Percentiles rank a stretch among this genome's conserved stretches.
phyloP scores from a whole-genome alignment of 768 basidiomycete genomes.

The Amanita molliuscula region DNA sequence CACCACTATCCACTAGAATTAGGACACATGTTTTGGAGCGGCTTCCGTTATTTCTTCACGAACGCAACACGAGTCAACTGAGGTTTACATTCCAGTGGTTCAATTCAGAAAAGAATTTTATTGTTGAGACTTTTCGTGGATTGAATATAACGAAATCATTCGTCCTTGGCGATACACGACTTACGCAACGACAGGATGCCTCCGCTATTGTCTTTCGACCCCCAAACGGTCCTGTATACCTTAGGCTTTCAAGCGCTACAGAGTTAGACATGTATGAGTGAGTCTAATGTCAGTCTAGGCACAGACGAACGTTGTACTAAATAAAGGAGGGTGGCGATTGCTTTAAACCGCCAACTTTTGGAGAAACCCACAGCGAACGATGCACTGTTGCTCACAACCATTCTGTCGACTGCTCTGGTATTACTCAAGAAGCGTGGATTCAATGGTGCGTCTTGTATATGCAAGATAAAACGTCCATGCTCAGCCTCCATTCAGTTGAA shows the following conservation, averaged over 20 bases:
- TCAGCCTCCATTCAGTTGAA: constrained; percentile 49
- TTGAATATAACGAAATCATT: constrained; percentile 54
- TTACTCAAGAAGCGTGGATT: constrained; percentile 78
- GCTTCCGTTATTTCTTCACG: constrained; percentile 85
- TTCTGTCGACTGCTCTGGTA: constrained; percentile 82
- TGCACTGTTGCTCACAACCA: constrained; percentile 83
- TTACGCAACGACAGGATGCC: constrained; percentile 51
- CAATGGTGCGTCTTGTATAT: constrained; percentile 40
- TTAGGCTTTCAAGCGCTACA: constrained; percentile 69
- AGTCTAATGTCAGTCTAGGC: constrained; percentile 21
- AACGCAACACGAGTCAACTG: constrained; percentile 62
- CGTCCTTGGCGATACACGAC: constrained; percentile 35
- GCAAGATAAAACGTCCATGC: constrained; percentile 1
- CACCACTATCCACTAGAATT: constrained; percentile 38
- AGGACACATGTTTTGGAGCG: constrained; percentile 68
- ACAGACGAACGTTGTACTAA: background rate
- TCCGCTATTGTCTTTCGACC: constrained; percentile 59
- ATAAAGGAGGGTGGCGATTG: constrained; percentile 62
- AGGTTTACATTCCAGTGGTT: constrained; percentile 60
- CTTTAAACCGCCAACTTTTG: constrained; percentile 73
- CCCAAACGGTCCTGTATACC: constrained; percentile 47
- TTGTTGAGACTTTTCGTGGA: constrained; percentile 60
- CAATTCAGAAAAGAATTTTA: constrained; percentile 49
- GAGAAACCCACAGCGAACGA: constrained; percentile 77
- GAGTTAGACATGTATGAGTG: constrained; percentile 90